Percentiles rank a stretch among this genome's conserved stretches.
Evolutionary conservation across 805 yeast genomes (phyloP).

Genomic region (Spathaspora girioi): DNA sequence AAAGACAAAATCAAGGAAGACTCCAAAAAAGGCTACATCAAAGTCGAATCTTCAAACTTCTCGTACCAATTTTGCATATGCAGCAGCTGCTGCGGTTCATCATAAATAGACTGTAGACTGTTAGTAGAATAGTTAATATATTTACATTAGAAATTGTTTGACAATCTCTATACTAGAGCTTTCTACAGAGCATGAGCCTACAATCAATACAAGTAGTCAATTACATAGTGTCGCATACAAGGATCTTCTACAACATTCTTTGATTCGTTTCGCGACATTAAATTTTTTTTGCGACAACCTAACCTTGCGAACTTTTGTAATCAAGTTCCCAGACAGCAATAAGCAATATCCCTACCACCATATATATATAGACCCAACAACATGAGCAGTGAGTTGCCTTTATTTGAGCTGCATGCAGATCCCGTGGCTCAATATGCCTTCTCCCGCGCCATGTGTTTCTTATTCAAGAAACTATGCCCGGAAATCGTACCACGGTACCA

Average conservation of each 20-base stretch:
- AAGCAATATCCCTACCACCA: too few species aligned
- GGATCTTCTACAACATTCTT: too few species aligned
- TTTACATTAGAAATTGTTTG: too few species aligned
- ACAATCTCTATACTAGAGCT: too few species aligned
- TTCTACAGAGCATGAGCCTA: too few species aligned
- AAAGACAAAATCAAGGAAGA: not conserved
- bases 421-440: not conserved
- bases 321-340: too few species aligned
- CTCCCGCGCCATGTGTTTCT: not conserved
- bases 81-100: slow-evolving; percentile 46
- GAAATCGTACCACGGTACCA: not conserved
- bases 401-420: not conserved
- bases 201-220: too few species aligned
- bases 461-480: not conserved
- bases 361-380: not conserved
- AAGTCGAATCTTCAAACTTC: not conserved
- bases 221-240: too few species aligned
- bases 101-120: slow-evolving; percentile 16
- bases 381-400: not conserved
- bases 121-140: not conserved
- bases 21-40: slow-evolving; percentile 7
- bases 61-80: slow-evolving; percentile 37
- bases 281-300: too few species aligned
- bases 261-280: too few species aligned
- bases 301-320: too few species aligned